Base-by-base conservation (phyloP, 305 asterid species). In the Plantago coronopus region DNA sequence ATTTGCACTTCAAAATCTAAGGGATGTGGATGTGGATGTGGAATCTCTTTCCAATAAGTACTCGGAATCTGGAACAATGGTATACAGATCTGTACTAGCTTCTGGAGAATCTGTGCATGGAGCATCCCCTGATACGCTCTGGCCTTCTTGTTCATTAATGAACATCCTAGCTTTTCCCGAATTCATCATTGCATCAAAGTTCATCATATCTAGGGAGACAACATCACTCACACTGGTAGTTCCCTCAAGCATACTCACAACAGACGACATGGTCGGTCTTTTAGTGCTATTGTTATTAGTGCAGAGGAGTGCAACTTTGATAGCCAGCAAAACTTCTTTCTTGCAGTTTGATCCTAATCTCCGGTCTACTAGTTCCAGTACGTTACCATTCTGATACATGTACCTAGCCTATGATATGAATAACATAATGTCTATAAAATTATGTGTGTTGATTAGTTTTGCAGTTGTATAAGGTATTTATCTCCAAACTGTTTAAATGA, bases 331-430 rank as follows among this genome's bases (percentile, higher is more conserved):
- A 3, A 83, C 94, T 7, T 78, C 61, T 65, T 77, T 50, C 14
- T 88, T 72, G 70, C 73, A 82, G 65, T 76, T 63, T 23, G 81
- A 54, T 42, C 79, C 93, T 1, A 90, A 86, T 46, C 40, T 46
- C 2, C 95, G 96, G 63, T 91, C 97, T 74, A 88, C 95, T 1
- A 91, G 89, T 23, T 91, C 96, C 56, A 88, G 65, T 40, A 91
- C 86, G 64, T 74, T 86, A 17, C 95, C 98, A 69, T 83, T 96
- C 81, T 88, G 96, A 48, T 88, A 88, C 23, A 76, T 82, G 59
- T 86, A 91, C 54, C 86, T 88, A n/a, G 96, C 96, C 97, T 88
- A 51, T 14, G 23, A 7, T 16, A 14, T 38, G 34, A 7, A 23
- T 11, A 23, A 3, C 12, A 21, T 12, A 25, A 51, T 3, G 17